Percentiles rank a stretch among this genome's conserved stretches.
These are phyloP conservation scores for Phytophthora aleatoria DNA, from an alignment of 352 stramenopile genomes.

Conservation along the genomic window DNA sequence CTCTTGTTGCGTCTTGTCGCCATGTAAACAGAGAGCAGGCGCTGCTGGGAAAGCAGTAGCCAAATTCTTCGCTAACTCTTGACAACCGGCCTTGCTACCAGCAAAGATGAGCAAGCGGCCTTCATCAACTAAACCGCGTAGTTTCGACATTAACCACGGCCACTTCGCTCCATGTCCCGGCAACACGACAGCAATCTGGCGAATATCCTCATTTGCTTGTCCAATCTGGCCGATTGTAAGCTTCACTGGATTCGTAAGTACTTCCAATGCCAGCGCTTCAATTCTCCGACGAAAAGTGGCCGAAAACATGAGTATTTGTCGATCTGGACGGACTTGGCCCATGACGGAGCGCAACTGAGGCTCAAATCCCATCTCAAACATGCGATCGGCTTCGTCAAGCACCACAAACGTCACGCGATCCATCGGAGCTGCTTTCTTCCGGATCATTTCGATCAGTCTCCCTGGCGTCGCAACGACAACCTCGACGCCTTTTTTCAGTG, in stretches of 20 bases:
- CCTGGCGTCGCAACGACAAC: slow-evolving; percentile 84
- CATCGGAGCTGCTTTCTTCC: slow-evolving; percentile 69
- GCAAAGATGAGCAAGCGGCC: slow-evolving; percentile 90
- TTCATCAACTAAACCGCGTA: slow-evolving; percentile 61
- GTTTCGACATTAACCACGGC: slow-evolving; percentile 79
- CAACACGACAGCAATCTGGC: slow-evolving; percentile 80
- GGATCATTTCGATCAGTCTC: slow-evolving; percentile 84
- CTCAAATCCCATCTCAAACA: slow-evolving; percentile 92
- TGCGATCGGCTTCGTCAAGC: slow-evolving; percentile 87
- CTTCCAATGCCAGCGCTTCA: slow-evolving; percentile 75
- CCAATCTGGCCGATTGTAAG: slow-evolving; percentile 79
- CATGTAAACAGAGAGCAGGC: slow-evolving; percentile 62
- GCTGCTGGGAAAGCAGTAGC: slow-evolving; percentile 29
- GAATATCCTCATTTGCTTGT: slow-evolving; percentile 92
- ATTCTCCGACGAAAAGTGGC: slow-evolving; percentile 83
- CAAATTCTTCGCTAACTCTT: slow-evolving; percentile 82
- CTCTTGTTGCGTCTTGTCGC: slow-evolving; percentile 84
- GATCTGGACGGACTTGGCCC: slow-evolving; percentile 80
- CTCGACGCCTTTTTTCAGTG: slow-evolving; percentile 70
- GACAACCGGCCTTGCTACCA: slow-evolving; percentile 82
- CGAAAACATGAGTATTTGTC: slow-evolving; percentile 89
- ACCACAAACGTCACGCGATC: slow-evolving; percentile 86
- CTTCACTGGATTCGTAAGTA: slow-evolving; percentile 83
- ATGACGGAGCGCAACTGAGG: slow-evolving; percentile 83
- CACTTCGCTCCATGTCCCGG: slow-evolving; percentile 80